Evolutionary conservation across 2,329 filamentous ascomycete genomes (phyloP).

Genomic region (Xylariaceae sp.): DNA sequence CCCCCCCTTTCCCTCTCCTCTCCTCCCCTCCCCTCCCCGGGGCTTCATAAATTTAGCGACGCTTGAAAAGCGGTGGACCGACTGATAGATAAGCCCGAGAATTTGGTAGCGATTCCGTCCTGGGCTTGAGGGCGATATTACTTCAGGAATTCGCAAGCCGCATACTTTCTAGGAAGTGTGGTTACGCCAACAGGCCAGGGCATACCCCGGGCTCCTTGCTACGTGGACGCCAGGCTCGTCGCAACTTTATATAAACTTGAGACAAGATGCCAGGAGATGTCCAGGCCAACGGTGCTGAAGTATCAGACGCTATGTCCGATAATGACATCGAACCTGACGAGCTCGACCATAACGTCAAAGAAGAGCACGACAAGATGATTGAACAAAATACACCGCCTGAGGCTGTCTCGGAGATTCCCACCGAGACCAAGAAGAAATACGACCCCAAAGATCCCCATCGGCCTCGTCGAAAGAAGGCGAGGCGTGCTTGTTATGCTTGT

Average conservation of each 20-base stretch:
- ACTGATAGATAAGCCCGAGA: slow-evolving; percentile 25
- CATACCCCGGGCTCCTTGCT: slow-evolving; percentile 22
- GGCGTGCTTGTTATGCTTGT: slow-evolving; percentile 92
- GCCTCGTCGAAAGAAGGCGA: slow-evolving; percentile 90
- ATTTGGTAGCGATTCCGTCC: slow-evolving; percentile 20
- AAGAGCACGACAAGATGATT: slow-evolving; percentile 49
- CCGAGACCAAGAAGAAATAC: slow-evolving; percentile 60
- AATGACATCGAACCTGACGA: slow-evolving; percentile 51
- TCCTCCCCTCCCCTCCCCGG: background rate
- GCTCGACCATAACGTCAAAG: slow-evolving; percentile 37
- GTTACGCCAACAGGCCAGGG: slow-evolving; percentile 31
- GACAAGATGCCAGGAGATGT: slow-evolving; percentile 52
- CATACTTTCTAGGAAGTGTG: slow-evolving; percentile 26
- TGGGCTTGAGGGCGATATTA: slow-evolving; percentile 26
- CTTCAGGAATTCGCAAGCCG: slow-evolving; percentile 29
- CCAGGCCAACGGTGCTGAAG: slow-evolving; percentile 48
- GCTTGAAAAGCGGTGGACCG: slow-evolving; percentile 25
- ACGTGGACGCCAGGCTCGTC: slow-evolving; percentile 19
- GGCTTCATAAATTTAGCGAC: slow-evolving; percentile 22
- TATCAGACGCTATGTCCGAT: slow-evolving; percentile 56
- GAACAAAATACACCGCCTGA: slow-evolving; percentile 42
- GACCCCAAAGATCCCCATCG: slow-evolving; percentile 85
- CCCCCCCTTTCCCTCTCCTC: background rate
- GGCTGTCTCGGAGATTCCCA: slow-evolving; percentile 40
- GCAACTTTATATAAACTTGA: slow-evolving; percentile 45